Percentiles rank a stretch among this genome's conserved stretches.
Evolutionary conservation across 352 stramenopile species (phyloP).

Genomic region (Paralagenidium karlingii): DNA sequence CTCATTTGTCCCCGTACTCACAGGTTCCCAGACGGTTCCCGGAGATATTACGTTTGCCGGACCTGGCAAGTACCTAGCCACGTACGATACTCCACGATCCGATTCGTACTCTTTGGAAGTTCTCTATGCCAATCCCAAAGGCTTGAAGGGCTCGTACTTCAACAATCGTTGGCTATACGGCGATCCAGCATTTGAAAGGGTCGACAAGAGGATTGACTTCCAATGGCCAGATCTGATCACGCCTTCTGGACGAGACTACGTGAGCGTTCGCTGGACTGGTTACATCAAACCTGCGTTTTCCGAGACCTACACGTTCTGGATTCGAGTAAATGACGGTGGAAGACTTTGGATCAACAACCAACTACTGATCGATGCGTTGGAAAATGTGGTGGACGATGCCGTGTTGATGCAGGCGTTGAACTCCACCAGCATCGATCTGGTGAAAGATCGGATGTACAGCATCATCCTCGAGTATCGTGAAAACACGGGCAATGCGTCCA

Average conservation of each 20-base stretch:
- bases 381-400: slow-evolving; percentile 26
- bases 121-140: slow-evolving; percentile 47
- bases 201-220: slow-evolving; percentile 89
- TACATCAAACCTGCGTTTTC: slow-evolving; percentile 86
- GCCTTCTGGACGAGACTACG: slow-evolving; percentile 86
- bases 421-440: slow-evolving; percentile 31
- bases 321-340: slow-evolving; percentile 82
- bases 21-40: slow-evolving; percentile 30
- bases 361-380: slow-evolving; percentile 79
- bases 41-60: slow-evolving; percentile 45
- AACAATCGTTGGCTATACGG: slow-evolving; percentile 94
- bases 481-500: slow-evolving; percentile 71
- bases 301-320: slow-evolving; percentile 82
- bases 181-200: slow-evolving; percentile 56
- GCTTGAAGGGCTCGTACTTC: slow-evolving; percentile 89
- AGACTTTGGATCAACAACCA: slow-evolving; percentile 78
- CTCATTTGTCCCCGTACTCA: slow-evolving; percentile 50
- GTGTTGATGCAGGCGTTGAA: slow-evolving; percentile 16
- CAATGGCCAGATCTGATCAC: slow-evolving; percentile 86
- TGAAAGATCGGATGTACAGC: slow-evolving; percentile 63
- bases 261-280: slow-evolving; percentile 90
- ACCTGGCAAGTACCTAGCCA: slow-evolving; percentile 73
- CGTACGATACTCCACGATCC: slow-evolving; percentile 80
- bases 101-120: slow-evolving; percentile 83
- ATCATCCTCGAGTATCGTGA: slow-evolving; percentile 92